Evolutionary conservation across 148 eudicot genomes (phyloP).

Genomic region (Fagopyrum tataricum): DNA sequence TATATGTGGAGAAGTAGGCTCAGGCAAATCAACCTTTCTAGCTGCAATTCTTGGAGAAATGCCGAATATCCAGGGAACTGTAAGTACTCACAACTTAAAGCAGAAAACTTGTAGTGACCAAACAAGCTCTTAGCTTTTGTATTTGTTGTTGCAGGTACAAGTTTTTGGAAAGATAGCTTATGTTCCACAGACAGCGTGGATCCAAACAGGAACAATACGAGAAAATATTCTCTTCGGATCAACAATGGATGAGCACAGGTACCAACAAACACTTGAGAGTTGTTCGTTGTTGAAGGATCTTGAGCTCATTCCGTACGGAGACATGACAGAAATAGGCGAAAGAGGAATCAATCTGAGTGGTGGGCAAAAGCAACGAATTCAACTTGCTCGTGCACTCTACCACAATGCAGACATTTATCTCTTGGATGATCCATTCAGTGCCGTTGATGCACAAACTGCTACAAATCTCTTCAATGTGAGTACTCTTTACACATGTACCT

Average conservation of each 20-base stretch:
- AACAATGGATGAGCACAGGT: slow-evolving; percentile 42
- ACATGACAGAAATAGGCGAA: slow-evolving; percentile 83
- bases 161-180: slow-evolving; percentile 63
- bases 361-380: slow-evolving; percentile 81
- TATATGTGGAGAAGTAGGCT: slow-evolving; percentile 77
- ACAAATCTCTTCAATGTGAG: slow-evolving; percentile 59
- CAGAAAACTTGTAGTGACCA: background rate
- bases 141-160: slow-evolving; percentile 37
- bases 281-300: slow-evolving; percentile 75
- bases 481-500: background rate
- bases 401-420: slow-evolving; percentile 77
- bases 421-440: slow-evolving; percentile 88
- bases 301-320: slow-evolving; percentile 67
- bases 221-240: slow-evolving; percentile 75
- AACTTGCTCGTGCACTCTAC: slow-evolving; percentile 84
- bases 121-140: background rate
- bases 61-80: slow-evolving; percentile 46
- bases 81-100: slow-evolving; percentile 23
- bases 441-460: slow-evolving; percentile 95
- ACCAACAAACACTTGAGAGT: slow-evolving; percentile 48
- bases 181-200: slow-evolving; percentile 93
- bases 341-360: slow-evolving; percentile 87
- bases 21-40: slow-evolving; percentile 71
- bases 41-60: slow-evolving; percentile 77
- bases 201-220: slow-evolving; percentile 71